phyloP scores from a whole-genome alignment of 108 stramenopile genomes.

The Parietichytrium sp. region DNA sequence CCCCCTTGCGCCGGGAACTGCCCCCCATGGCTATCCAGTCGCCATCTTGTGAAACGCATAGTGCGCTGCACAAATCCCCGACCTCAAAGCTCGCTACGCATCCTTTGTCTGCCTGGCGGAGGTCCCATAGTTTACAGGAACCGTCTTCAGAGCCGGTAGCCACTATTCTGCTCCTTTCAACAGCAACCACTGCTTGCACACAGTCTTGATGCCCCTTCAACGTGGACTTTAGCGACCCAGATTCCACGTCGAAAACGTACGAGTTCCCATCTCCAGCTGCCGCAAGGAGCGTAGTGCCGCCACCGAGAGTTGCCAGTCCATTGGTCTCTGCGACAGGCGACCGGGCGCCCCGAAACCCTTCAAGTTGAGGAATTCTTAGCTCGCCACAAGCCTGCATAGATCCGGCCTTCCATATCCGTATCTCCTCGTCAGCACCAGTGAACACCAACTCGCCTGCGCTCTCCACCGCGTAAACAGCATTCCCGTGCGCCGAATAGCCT shows the following conservation, averaged over 20 bases:
- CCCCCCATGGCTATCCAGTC: conserved; percentile 18
- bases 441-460: not conserved
- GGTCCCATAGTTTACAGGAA: conserved; percentile 6
- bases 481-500: not conserved
- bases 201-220: conserved; percentile 7
- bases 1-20: too few species aligned
- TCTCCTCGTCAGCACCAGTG: conserved; percentile 33
- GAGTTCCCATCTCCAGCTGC: conserved; percentile 25
- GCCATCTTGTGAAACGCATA: not conserved
- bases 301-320: not conserved
- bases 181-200: not conserved
- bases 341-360: not conserved
- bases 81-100: not conserved
- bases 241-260: not conserved
- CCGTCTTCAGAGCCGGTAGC: conserved; percentile 35
- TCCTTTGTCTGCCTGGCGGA: not conserved
- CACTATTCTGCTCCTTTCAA: not conserved
- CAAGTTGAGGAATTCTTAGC: not conserved
- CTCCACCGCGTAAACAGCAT: not conserved
- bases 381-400: not conserved
- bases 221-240: not conserved
- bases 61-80: not conserved
- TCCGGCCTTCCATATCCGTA: not conserved
- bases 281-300: not conserved
- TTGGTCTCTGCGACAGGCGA: conserved; percentile 27